phyloP scores from a whole-genome alignment of 345 rosid genomes.

The Limnanthes douglasii region DNA sequence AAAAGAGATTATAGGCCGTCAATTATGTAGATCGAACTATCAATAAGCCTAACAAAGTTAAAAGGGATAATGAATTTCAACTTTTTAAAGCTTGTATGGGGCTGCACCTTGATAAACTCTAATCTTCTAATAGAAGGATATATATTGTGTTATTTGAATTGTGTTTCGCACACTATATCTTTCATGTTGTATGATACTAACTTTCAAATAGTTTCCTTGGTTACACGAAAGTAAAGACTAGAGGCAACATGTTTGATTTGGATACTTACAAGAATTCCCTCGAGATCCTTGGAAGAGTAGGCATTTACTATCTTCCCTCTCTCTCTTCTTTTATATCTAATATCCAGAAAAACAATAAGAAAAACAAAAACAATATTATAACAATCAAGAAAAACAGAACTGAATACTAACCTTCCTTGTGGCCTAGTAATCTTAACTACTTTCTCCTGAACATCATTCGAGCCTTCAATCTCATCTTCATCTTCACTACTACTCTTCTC shows the following conservation, averaged over 20 bases:
- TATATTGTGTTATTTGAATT: too few relatives aligned
- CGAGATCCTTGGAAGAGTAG: constrained; percentile 78
- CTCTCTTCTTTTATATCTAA: constrained; percentile 76
- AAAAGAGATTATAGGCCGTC: too few relatives aligned
- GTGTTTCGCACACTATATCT: too few relatives aligned
- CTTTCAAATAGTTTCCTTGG: too few relatives aligned
- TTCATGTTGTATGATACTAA: too few relatives aligned
- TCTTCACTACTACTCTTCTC: constrained; percentile 19
- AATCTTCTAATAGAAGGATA: too few relatives aligned
- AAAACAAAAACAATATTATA: neutral
- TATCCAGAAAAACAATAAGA: neutral
- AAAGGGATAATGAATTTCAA: too few relatives aligned
- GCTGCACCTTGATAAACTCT: too few relatives aligned
- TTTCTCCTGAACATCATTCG: constrained; percentile 20
- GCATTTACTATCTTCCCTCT: constrained; percentile 72
- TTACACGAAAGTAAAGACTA: too few relatives aligned
- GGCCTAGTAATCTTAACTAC: constrained; percentile 68
- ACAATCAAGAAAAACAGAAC: neutral
- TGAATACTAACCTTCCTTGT: constrained; percentile 65
- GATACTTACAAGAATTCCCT: constrained; percentile 74
- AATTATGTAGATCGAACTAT: too few relatives aligned
- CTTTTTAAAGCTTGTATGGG: too few relatives aligned
- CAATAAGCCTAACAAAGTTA: too few relatives aligned
- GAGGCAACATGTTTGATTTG: constrained; percentile 4
- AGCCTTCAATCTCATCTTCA: constrained; percentile 14